A percentile compares a stretch with the other conserved stretches of the same genome.
Conservation (phyloP, 2,329 filamentous ascomycete species). For the Pseudocercospora cruenta region DNA sequence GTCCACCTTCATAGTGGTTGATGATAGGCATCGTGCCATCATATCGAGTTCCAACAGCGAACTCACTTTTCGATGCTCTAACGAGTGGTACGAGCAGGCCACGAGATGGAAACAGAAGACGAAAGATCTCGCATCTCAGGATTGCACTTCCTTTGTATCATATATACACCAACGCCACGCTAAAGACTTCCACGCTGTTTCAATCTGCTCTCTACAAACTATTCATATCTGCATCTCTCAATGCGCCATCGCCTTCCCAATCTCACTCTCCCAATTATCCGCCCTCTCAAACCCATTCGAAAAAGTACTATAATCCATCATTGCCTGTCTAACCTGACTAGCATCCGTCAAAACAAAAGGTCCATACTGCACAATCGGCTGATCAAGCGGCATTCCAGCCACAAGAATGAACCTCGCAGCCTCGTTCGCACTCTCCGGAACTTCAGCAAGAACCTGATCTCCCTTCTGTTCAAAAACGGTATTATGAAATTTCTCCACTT, state of each 20-base stretch:
- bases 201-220: background rate
- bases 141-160: background rate
- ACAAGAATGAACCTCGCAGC: slow-evolving; percentile 68
- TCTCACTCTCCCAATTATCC: slow-evolving; percentile 79
- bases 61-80: no score
- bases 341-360: slow-evolving; percentile 78
- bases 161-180: slow-evolving; percentile 16
- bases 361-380: slow-evolving; percentile 80
- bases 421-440: slow-evolving; percentile 67
- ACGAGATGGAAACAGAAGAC: background rate
- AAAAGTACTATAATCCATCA: slow-evolving; percentile 73
- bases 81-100: no score
- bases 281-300: slow-evolving; percentile 81
- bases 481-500: slow-evolving; percentile 76
- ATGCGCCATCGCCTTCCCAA: slow-evolving; percentile 72
- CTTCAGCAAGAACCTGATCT: slow-evolving; percentile 72
- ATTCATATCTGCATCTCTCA: background rate
- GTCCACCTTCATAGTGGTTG: no score
- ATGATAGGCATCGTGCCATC: background rate
- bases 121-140: background rate
- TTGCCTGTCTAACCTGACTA: slow-evolving; percentile 74
- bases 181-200: background rate
- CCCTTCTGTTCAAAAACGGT: slow-evolving; percentile 83
- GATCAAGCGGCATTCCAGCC: slow-evolving; percentile 77
- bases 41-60: background rate